Base-by-base conservation (phyloP, 176 grass and related monocot species). In the Oropetium thomaeum region DNA sequence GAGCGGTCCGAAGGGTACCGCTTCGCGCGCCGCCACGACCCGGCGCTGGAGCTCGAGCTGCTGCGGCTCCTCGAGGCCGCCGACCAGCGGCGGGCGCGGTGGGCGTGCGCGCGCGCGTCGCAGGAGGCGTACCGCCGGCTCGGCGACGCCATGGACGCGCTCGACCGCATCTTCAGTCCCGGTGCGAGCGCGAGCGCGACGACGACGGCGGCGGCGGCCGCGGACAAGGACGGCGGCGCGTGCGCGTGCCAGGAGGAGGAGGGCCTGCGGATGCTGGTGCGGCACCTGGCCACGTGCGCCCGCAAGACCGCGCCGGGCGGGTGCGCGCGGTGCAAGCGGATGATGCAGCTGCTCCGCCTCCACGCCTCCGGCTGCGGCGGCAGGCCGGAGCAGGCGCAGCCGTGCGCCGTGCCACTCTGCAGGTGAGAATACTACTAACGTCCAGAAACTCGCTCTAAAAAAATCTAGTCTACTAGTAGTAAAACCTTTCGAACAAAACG, bases 281-380 rank as follows among this genome's bases (percentile, higher is more conserved):
- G 76, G 8, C 96, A 98, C 82, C 86, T 90, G 33, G 66, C 67
- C 32, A n/a, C 62, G 22, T 98, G 96, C 53, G 1, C 16, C 19
- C 82, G 52, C 26, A 98, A 94, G 72, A 22, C n/a, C 1, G 22
- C 81, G 5, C 69, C 85, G 3, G 63, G 73, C 19, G 86, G 81
- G 1, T 98, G 96, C 83, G 39, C 73, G 16, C 96, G 87, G 6
- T 98, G 96, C 81, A 94, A 79, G 84, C 85, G 87, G 65, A 73
- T 92, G 91, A 59, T 59, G 75, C 89, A 98, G 84, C 89, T 98
- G 4, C 74, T 98, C 76, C 86, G 81, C 29, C 83, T 98, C 23
- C 89, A 98, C 66, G 82, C 86, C 61, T 91, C 86, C 45, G 48
- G 90, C 51, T 98, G 96, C 47, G 64, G 95, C 47, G 64, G 95